phyloP scores from a whole-genome alignment of 1,139 yeast species.

The Casaregolazyma lundiana region DNA sequence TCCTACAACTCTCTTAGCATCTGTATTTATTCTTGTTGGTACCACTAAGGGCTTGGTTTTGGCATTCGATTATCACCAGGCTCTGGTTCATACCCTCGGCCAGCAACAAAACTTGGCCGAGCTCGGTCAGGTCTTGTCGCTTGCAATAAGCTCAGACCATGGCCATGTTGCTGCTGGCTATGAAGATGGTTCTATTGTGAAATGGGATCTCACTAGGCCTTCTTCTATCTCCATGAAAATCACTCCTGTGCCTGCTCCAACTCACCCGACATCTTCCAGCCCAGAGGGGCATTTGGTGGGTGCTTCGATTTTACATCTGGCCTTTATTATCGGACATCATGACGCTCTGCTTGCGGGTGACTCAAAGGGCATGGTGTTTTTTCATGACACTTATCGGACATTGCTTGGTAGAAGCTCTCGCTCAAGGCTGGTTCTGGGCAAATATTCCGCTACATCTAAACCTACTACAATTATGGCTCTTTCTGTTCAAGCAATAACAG shows the following conservation, averaged over 20 bases:
- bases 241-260: constrained; percentile 32
- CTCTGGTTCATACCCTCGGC: constrained; percentile 41
- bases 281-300: constrained; percentile 50
- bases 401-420: constrained; percentile 48
- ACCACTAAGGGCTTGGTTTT: constrained; percentile 56
- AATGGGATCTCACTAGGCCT: constrained; percentile 43
- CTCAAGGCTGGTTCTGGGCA: constrained; percentile 53
- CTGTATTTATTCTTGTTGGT: constrained; percentile 56
- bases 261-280: constrained; percentile 11
- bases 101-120: constrained; percentile 27
- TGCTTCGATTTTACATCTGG: constrained; percentile 44
- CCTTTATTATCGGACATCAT: constrained; percentile 54
- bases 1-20: constrained; percentile 45
- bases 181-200: constrained; percentile 41
- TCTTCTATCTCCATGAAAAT: constrained; percentile 32
- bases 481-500: constrained; percentile 52
- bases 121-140: constrained; percentile 43
- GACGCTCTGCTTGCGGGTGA: constrained; percentile 59
- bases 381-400: constrained; percentile 56
- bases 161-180: constrained; percentile 47
- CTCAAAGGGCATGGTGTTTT: constrained; percentile 52
- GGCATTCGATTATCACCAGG: constrained; percentile 62
- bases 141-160: constrained; percentile 50
- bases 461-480: constrained; percentile 39
- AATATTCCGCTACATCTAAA: constrained; percentile 32